Conservation (phyloP, 768 basidiomycete species). For the Gloeophyllum trabeum region DNA sequence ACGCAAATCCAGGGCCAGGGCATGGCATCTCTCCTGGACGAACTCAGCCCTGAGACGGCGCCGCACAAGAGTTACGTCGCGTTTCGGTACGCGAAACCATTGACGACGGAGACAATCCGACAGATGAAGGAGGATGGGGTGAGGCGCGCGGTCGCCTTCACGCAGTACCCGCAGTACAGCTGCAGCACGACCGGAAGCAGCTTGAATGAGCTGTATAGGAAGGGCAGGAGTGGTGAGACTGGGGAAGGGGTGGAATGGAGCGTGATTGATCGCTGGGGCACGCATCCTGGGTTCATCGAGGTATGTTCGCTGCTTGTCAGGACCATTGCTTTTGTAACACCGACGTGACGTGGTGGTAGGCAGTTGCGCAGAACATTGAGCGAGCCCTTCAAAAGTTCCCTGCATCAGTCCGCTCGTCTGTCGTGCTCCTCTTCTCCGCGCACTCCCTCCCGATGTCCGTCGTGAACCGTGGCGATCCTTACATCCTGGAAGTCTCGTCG, state of each 20-base stretch:
- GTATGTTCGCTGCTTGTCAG: constrained; percentile 30
- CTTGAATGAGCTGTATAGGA: constrained; percentile 81
- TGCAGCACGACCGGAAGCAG: constrained; percentile 98
- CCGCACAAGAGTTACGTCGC: constrained; percentile 96
- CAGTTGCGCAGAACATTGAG: constrained; percentile 84
- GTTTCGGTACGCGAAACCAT: constrained; percentile 86
- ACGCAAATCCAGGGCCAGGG: constrained; percentile 81
- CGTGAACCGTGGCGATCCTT: constrained; percentile 97
- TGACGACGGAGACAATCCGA: constrained; percentile 72
- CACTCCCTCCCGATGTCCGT: constrained; percentile 98
- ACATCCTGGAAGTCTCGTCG: constrained; percentile 89
- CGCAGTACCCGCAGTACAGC: constrained; percentile 97
- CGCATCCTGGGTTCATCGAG: constrained; percentile 89
- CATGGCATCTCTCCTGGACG: constrained; percentile 87
- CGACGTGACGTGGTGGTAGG: constrained; percentile 30
- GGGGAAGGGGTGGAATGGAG: constrained; percentile 78
- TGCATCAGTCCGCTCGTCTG: constrained; percentile 53
- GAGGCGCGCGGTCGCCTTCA: constrained; percentile 87
- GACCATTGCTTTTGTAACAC: constrained; percentile 2
- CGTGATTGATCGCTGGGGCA: constrained; percentile 97
- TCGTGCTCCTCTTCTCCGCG: constrained; percentile 88
- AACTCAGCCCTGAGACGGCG: constrained; percentile 85
- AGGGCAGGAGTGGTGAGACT: constrained; percentile 41
- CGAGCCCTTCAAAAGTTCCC: constrained; percentile 73
- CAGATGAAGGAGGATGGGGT: constrained; percentile 90